phyloP scores from a whole-genome alignment of 306 rosid genomes.

The Ochetophila trinervis region DNA sequence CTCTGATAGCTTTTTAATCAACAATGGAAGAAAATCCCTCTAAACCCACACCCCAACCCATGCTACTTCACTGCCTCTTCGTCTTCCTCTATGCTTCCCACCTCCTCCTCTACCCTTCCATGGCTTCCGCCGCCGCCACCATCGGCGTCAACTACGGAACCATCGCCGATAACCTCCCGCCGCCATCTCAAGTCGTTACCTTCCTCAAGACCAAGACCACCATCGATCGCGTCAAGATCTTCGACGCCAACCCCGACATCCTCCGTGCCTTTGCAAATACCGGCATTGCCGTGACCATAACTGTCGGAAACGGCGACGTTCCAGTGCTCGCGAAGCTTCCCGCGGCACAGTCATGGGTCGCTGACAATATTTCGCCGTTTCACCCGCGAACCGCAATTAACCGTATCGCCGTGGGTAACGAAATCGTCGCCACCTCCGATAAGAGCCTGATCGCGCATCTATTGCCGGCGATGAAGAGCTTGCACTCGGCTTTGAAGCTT shows the following conservation, averaged over 20 bases:
- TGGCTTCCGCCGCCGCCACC: conserved; percentile 20
- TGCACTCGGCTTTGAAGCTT: conserved; percentile 45
- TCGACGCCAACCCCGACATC: conserved; percentile 62
- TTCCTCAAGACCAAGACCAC: conserved; percentile 73
- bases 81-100: conserved; percentile 15
- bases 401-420: conserved; percentile 79
- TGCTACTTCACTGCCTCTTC: background rate
- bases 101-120: conserved; percentile 10
- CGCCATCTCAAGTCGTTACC: conserved; percentile 53
- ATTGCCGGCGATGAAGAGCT: conserved; percentile 68
- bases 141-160: conserved; percentile 94
- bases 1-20: background rate
- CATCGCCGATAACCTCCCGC: conserved; percentile 70
- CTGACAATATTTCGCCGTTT: conserved; percentile 54
- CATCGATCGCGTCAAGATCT: conserved; percentile 67
- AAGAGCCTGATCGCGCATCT: conserved; percentile 62
- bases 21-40: conserved; percentile 37
- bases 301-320: conserved; percentile 58
- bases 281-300: conserved; percentile 55
- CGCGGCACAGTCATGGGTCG: conserved; percentile 62
- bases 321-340: conserved; percentile 54
- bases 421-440: conserved; percentile 80
- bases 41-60: background rate
- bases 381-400: conserved; percentile 48
- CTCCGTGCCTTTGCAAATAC: conserved; percentile 68